Evolutionary conservation across 768 basidiomycete genomes (phyloP).

Genomic region (Clitopilus passeckerianus): DNA sequence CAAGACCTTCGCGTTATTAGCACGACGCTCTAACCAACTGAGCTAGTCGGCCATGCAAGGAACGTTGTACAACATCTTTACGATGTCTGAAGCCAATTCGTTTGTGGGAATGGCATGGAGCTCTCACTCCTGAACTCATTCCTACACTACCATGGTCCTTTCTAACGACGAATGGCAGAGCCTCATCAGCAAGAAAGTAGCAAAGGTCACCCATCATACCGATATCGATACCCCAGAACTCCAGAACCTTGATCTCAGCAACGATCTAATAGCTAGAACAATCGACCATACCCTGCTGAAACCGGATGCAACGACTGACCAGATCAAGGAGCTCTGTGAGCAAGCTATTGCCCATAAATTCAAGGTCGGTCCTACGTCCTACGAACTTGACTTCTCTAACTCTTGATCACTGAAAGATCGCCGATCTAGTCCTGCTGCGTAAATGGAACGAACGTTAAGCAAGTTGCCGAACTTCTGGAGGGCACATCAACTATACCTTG

Average conservation of each 20-base stretch:
- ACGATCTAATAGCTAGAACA: conserved; percentile 27
- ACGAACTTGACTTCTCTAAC: background rate
- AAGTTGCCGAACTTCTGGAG: conserved; percentile 32
- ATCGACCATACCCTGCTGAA: conserved; percentile 50
- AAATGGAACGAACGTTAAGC: conserved; percentile 38
- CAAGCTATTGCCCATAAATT: conserved; percentile 43
- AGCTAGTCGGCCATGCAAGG: conserved; percentile 80
- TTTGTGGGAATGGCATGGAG: too few relatives aligned
- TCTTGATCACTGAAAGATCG: background rate
- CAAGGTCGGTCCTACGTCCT: conserved; percentile 26
- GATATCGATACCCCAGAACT: background rate
- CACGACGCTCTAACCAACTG: conserved; percentile 93
- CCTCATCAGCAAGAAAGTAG: conserved; percentile 22
- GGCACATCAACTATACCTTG: conserved; percentile 35
- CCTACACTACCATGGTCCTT: conserved; percentile 10
- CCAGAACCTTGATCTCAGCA: conserved; percentile 5
- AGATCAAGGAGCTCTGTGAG: conserved; percentile 42
- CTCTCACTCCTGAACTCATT: too few relatives aligned
- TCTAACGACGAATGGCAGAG: conserved; percentile 28
- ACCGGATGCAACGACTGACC: conserved; percentile 38
- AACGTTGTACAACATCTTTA: background rate
- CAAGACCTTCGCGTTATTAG: conserved; percentile 84
- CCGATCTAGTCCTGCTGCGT: conserved; percentile 45
- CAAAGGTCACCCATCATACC: conserved; percentile 16
- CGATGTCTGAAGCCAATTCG: too few relatives aligned